phyloP scores from a whole-genome alignment of 768 basidiomycete species.

The Clavulina sp. region DNA sequence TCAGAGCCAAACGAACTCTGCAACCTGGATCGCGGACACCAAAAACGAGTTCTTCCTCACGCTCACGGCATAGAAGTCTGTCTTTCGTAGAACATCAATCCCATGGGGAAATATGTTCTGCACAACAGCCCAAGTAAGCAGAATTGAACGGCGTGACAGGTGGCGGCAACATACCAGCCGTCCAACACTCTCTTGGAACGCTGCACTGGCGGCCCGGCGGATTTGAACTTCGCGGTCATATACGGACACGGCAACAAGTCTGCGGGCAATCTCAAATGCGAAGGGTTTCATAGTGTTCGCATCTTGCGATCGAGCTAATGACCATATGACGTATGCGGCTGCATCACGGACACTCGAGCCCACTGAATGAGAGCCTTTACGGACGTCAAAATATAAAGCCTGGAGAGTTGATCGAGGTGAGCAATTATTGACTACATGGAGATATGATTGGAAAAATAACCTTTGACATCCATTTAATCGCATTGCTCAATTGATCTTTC shows the following conservation, averaged over 20 bases:
- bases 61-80: constrained; percentile 91
- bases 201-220: constrained; percentile 87
- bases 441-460: constrained; percentile 21
- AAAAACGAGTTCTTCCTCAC: constrained; percentile 69
- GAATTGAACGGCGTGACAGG: neutral
- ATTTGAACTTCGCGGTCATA: constrained; percentile 93
- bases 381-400: constrained; percentile 85
- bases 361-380: constrained; percentile 82
- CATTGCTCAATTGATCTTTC: constrained; percentile 34
- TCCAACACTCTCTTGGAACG: constrained; percentile 94
- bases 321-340: constrained; percentile 88
- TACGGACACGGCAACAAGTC: constrained; percentile 60
- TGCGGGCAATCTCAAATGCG: constrained; percentile 45
- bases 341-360: constrained; percentile 92
- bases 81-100: constrained; percentile 78
- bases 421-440: neutral
- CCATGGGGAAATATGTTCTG: constrained; percentile 86
- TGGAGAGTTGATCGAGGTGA: constrained; percentile 17
- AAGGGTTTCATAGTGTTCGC: constrained; percentile 39
- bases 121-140: neutral
- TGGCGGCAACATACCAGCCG: constrained; percentile 40
- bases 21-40: constrained; percentile 71
- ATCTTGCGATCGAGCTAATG: constrained; percentile 66
- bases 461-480: constrained; percentile 70
- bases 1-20: constrained; percentile 41